Evolutionary conservation across 2,329 filamentous ascomycete genomes (phyloP).

Genomic region (Kalaharituber pfeilii): DNA sequence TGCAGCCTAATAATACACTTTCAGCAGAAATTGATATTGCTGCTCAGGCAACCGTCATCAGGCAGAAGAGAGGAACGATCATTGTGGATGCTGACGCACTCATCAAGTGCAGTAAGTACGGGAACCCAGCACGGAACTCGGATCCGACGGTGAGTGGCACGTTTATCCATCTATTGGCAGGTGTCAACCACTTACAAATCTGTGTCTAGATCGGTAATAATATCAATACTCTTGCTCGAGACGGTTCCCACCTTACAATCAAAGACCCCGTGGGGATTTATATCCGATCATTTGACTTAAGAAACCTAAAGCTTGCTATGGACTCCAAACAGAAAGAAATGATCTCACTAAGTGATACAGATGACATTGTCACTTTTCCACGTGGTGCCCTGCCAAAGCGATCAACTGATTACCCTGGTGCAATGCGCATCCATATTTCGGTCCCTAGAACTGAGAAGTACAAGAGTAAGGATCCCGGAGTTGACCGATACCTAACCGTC

Average conservation of each 20-base stretch:
- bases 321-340: neutral
- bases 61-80: neutral
- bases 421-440: conserved; percentile 2
- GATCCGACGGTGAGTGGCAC: conserved; percentile 10
- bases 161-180: conserved; percentile 7
- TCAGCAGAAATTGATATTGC: conserved; percentile 12
- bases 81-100: conserved; percentile 8
- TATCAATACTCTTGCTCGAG: too few relatives aligned
- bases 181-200: conserved; percentile 1
- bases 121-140: conserved; percentile 8
- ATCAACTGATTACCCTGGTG: neutral
- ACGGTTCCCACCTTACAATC: too few relatives aligned
- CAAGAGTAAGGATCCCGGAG: neutral
- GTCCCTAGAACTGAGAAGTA: neutral
- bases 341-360: conserved; percentile 1
- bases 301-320: neutral
- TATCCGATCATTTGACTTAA: conserved; percentile 6
- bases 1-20: conserved; percentile 9
- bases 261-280: conserved; percentile 11
- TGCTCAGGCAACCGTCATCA: conserved; percentile 10
- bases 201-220: too few relatives aligned
- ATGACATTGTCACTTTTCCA: conserved; percentile 1
- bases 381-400: conserved; percentile 5
- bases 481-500: conserved; percentile 9
- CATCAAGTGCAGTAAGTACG: conserved; percentile 11